Base-by-base conservation (phyloP, 2,329 filamentous ascomycete genomes). In the Tolypocladium ovalisporum region DNA sequence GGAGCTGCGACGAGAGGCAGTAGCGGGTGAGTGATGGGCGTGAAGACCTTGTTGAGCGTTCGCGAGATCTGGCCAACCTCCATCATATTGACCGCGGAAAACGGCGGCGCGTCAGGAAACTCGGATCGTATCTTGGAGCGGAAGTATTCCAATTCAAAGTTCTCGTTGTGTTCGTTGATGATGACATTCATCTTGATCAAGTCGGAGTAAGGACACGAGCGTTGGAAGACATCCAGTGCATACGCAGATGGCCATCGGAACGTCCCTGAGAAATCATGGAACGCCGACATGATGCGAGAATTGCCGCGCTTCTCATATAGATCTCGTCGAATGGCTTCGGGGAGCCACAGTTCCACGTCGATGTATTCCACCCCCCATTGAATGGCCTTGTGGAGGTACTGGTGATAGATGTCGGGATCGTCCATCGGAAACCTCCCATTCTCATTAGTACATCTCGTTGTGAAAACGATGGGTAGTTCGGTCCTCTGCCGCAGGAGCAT, bases 151-250 rank as follows among this genome's bases (percentile, higher is more conserved):
- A 95, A 80, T 73, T 95, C 89, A 67, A 95, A 94, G 71, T 95
- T 94, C 64, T 92, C 89, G 67, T 91, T 89, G 68, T 88, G 85
- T 44, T 87, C 86, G 67, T 85, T 87, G 67, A 90, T 89, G 67
- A 92, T 86, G 36, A 87, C 85, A 65, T 94, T 94, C 88, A 95
- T 94, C 75, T 94, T 95, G 67, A 95, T 86, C 58, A 95, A 89
- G 69, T 95, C 89, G 52, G 88, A 87, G 63, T 91, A 90, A 58
- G 83, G 82, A 52, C 82, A 82, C 10, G 87, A 89, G 62, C 86
- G 81, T 59, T 83, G 76, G 64, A 92, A 95, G 4, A 93, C 79
- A 13, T 81, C 76, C 65, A 88, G 83, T 1, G 89, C 89, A 62
- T 88, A 81, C 8, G 81, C 73, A 0, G 88, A 89, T 1, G 87